A percentile compares a stretch with the other conserved stretches of the same genome.
Conservation (phyloP, 1,139 yeast genomes). For the Zygosaccharomyces pseudobailii region DNA sequence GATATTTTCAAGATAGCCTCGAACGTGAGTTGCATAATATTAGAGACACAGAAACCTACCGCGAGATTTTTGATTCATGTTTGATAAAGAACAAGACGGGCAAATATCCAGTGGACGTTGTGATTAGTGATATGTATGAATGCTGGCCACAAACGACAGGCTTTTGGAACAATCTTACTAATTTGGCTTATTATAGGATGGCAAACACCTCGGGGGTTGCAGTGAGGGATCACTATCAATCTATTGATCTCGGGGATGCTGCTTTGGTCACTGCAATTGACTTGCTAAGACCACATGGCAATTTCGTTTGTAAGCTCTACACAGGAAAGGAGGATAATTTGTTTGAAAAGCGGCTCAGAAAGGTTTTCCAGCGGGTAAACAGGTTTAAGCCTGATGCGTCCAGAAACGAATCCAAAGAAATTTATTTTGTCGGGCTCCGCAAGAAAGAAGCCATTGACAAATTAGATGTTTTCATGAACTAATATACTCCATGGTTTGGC, state of each 20-base stretch:
- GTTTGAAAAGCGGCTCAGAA: constrained; percentile 52
- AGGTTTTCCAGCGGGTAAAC: constrained; percentile 54
- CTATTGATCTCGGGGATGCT: constrained; percentile 83
- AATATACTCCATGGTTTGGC: not conserved
- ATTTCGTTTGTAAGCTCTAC: constrained; percentile 67
- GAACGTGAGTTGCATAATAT: constrained; percentile 13
- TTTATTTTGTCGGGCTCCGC: constrained; percentile 62
- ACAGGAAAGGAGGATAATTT: constrained; percentile 64
- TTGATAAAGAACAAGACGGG: constrained; percentile 7
- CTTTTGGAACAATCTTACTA: constrained; percentile 67
- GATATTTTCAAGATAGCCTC: constrained; percentile 23
- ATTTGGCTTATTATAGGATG: constrained; percentile 74
- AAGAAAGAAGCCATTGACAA: constrained; percentile 47
- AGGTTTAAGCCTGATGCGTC: constrained; percentile 59
- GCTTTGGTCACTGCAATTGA: constrained; percentile 73
- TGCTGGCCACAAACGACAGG: constrained; percentile 65
- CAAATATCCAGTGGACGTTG: constrained; percentile 52
- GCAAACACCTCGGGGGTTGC: constrained; percentile 67
- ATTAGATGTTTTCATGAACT: constrained; percentile 39
- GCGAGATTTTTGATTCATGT: constrained; percentile 13
- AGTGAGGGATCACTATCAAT: constrained; percentile 54
- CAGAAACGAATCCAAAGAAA: constrained; percentile 58
- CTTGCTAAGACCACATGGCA: constrained; percentile 62
- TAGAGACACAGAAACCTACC: constrained; percentile 15
- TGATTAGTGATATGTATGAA: constrained; percentile 83